Percentiles rank a stretch among this genome's conserved stretches.
Evolutionary conservation across 306 rosid species (phyloP).

Genomic region (Dryas alaskensis): DNA sequence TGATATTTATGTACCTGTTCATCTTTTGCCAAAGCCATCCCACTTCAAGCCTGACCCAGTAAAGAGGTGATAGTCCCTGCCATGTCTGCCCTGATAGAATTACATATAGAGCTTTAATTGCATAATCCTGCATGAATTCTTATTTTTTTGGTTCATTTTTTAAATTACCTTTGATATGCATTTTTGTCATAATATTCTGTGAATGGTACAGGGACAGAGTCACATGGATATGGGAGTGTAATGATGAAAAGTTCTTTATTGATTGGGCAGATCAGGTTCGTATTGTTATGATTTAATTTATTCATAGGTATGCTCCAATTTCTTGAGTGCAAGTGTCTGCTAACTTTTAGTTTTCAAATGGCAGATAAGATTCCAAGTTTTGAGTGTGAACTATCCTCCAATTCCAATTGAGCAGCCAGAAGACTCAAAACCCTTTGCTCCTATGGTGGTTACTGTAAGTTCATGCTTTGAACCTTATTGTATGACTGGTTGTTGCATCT

Average conservation of each 20-base stretch:
- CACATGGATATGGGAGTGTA: constrained; percentile 63
- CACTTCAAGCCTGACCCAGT: constrained; percentile 37
- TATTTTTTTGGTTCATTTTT: not conserved
- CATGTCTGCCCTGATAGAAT: constrained; percentile 1
- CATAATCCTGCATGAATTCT: constrained; percentile 10
- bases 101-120: constrained; percentile 6
- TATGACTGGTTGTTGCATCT: not conserved
- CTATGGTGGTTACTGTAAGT: constrained; percentile 61
- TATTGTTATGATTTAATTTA: constrained; percentile 19
- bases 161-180: constrained; percentile 5
- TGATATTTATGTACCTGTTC: constrained; percentile 60
- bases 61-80: constrained; percentile 41
- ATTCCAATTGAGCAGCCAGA: constrained; percentile 64
- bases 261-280: constrained; percentile 54
- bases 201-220: constrained; percentile 45
- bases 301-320: not conserved
- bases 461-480: not conserved
- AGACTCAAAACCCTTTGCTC: constrained; percentile 74
- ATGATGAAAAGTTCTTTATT: constrained; percentile 31
- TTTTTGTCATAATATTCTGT: not conserved
- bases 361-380: constrained; percentile 62
- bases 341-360: constrained; percentile 25
- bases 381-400: constrained; percentile 58
- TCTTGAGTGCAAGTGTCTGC: constrained; percentile 14
- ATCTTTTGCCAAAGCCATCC: constrained; percentile 55